These are phyloP conservation scores for Cystobasidium sp. DNA, from an alignment of 1,284 basidiomycete species.

Conservation along the genomic window DNA sequence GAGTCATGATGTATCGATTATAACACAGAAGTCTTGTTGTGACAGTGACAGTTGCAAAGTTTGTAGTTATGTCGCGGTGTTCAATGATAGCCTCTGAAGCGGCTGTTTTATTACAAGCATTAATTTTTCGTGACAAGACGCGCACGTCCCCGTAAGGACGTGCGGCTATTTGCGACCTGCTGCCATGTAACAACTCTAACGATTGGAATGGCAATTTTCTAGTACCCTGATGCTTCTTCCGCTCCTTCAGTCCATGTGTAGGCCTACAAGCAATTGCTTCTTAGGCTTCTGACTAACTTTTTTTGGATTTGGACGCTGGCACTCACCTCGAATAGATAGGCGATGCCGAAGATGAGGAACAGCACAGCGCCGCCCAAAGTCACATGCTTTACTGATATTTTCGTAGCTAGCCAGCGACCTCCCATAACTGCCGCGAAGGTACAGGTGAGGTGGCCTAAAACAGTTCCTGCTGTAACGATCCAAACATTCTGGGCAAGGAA, in stretches of 20 bases:
- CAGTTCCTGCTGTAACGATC: constrained; percentile 85
- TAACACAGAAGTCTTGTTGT: not conserved
- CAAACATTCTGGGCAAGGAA: constrained; percentile 65
- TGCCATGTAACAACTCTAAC: no score
- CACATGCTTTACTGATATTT: constrained; percentile 93
- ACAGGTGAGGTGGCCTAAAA: constrained; percentile 85
- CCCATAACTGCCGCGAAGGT: constrained; percentile 87
- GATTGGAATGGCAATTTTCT: not conserved
- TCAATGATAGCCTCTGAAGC: not conserved
- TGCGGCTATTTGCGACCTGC: no score
- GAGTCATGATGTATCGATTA: constrained; percentile 18
- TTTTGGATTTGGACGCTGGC: not conserved
- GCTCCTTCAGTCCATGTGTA: constrained; percentile 36
- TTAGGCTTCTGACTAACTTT: no score
- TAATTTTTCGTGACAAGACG: no score
- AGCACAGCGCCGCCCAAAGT: constrained; percentile 79
- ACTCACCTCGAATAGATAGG: constrained; percentile 57
- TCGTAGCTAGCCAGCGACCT: constrained; percentile 86
- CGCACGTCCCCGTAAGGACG: no score
- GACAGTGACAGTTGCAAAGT: not conserved
- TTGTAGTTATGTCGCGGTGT: not conserved
- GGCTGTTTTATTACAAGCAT: no score
- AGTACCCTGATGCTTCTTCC: constrained; percentile 17
- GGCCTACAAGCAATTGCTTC: not conserved
- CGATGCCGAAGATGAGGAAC: constrained; percentile 75